Evolutionary conservation across 192 early-diverging fungal genomes (phyloP), one percentile per base, ranked within the genome.

Genomic region (Rhizophagus clarus): DNA sequence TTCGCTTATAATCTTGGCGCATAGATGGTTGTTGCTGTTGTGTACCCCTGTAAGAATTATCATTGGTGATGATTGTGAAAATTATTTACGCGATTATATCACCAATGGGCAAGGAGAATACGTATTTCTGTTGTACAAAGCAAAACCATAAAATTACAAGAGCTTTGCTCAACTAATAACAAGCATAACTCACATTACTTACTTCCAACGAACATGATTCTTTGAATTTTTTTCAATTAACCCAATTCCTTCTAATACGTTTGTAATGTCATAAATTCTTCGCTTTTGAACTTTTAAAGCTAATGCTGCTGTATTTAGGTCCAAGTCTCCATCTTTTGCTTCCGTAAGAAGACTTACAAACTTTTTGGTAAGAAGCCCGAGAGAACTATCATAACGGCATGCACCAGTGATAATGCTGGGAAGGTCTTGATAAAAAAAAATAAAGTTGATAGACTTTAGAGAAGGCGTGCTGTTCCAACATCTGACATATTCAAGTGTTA

Each of bases 141-240:
- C 29, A 34, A 34, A 20, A 37, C 67, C 28, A 68, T 37, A 34
- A 20, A 37, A 34, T 69, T 37, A 69, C 28, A 20, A 34, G 34
- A 20, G 29, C 26, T 37, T 37, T 37, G 29, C 51, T 56, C 51
- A 56, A 56, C 51, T 56, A 56, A 56, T 26, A 22, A 40, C 32
- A 24, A n/a, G 20, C 26, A 24, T 6, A 72, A 40, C 17, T 2
- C 28, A 26, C 7, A 42, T n/a, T 28, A 86, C 89, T 82, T 87
- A 92, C 91, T 86, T 92, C 90, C 91, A 91, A 63, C 89, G 84
- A 34, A 92, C 89, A 84, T 91, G 89, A 80, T 92, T 92, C 81
- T 90, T 90, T 9, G 89, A 89, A 72, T 86, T 89, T 79, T 92
- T 92, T 76, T 92, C 89, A 60, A 91, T 90, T 62, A 92, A 79